phyloP scores from a whole-genome alignment of 768 basidiomycete genomes.

The Boletellus emodensis region DNA sequence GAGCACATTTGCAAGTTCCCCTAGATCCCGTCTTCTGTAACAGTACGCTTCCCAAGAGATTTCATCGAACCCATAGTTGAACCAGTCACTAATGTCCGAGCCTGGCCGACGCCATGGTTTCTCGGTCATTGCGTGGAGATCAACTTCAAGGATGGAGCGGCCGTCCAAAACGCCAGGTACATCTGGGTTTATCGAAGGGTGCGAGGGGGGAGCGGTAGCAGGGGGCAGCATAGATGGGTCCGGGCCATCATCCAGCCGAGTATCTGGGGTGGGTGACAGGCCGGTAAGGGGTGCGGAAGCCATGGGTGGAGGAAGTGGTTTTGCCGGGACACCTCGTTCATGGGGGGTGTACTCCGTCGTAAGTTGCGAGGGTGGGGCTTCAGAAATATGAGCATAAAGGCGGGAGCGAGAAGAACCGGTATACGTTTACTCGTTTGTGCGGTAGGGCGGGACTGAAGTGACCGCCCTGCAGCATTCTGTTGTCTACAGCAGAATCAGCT shows the following conservation, averaged over 20 bases:
- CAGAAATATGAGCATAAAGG: constrained; percentile 5
- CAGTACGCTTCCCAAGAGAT: constrained; percentile 92
- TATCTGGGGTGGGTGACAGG: constrained; percentile 18
- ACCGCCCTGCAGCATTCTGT: constrained; percentile 30
- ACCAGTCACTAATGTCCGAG: constrained; percentile 94
- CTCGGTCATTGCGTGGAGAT: constrained; percentile 66
- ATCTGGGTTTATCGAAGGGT: constrained; percentile 71
- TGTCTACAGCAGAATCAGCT: constrained; percentile 28
- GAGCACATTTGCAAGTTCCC: constrained; percentile 73
- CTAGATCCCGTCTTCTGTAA: constrained; percentile 75
- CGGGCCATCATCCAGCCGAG: constrained; percentile 44
- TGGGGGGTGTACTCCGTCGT: constrained; percentile 83
- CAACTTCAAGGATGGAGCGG: constrained; percentile 80
- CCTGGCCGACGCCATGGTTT: constrained; percentile 93
- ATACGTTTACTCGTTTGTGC: constrained; percentile 33
- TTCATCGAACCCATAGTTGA: constrained; percentile 99
- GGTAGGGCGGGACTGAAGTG: constrained; percentile 28
- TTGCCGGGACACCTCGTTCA: constrained; percentile 50
- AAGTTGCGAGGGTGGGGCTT: constrained; percentile 49
- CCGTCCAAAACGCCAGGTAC: constrained; percentile 66
- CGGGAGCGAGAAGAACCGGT: constrained; percentile 1
- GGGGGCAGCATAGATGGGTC: constrained; percentile 65
- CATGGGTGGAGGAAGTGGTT: constrained; percentile 17
- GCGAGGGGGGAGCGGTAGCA: constrained; percentile 69
- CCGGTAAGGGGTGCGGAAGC: constrained; percentile 20